Evolutionary conservation across 1,284 basidiomycete species (phyloP).

Genomic region (Megacollybia platyphylla): DNA sequence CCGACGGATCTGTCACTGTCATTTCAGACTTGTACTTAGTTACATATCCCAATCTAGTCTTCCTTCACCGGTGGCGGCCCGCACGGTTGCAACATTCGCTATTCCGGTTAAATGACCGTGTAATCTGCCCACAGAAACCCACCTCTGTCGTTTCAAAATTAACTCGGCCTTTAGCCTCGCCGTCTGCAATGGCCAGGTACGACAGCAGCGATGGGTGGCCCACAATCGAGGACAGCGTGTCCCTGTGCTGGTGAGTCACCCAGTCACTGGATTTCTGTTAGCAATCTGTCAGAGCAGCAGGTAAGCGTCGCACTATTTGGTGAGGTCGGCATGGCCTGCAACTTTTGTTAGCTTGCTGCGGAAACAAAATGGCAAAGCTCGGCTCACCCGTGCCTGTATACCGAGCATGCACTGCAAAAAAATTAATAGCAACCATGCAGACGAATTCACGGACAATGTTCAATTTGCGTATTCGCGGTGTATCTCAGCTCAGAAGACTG

Average conservation of each 20-base stretch:
- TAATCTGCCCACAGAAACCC: constrained; percentile 13
- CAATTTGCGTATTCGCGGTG: constrained; percentile 87
- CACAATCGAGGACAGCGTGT: constrained; percentile 85
- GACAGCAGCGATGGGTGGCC: constrained; percentile 82
- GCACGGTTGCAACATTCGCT: constrained; percentile 98
- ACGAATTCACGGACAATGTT: constrained; percentile 56
- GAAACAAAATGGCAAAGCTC: not conserved
- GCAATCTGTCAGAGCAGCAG: constrained; percentile 5
- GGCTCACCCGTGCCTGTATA: constrained; percentile 85
- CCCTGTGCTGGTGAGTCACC: constrained; percentile 94
- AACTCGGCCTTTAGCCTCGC: constrained; percentile 80
- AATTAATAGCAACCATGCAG: constrained; percentile 6
- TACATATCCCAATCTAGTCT: constrained; percentile 37
- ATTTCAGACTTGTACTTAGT: too few species aligned
- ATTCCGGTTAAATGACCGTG: constrained; percentile 5
- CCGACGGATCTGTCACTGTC: too few species aligned
- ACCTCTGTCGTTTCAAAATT: constrained; percentile 97
- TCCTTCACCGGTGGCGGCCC: constrained; percentile 91
- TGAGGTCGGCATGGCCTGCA: constrained; percentile 82
- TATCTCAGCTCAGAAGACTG: constrained; percentile 85
- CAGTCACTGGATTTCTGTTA: constrained; percentile 63
- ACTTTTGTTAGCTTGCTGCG: not conserved
- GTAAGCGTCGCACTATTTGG: constrained; percentile 69
- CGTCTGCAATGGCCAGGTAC: constrained; percentile 88
- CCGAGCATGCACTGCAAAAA: constrained; percentile 72